Conservation (phyloP, 2,329 filamentous ascomycete species). For the Xylaria multiplex region DNA sequence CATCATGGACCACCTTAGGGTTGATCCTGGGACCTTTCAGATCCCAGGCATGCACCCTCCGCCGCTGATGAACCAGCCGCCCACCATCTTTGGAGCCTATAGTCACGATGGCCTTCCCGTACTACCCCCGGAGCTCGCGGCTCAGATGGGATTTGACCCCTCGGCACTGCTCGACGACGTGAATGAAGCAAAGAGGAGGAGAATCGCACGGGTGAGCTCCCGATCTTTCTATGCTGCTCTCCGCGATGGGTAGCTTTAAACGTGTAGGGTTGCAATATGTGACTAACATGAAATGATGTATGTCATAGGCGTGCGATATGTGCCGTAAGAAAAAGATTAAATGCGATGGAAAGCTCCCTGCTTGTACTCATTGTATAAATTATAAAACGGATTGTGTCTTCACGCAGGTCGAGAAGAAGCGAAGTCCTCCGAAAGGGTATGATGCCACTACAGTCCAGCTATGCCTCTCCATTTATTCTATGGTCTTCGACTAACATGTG, state of each 20-base stretch:
- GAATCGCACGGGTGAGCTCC: slow-evolving; percentile 81
- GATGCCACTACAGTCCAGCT: slow-evolving; percentile 39
- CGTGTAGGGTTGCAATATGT: not conserved
- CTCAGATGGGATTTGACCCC: slow-evolving; percentile 70
- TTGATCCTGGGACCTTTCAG: slow-evolving; percentile 60
- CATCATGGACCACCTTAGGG: slow-evolving; percentile 61
- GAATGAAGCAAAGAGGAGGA: slow-evolving; percentile 86
- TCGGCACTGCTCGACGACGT: slow-evolving; percentile 69
- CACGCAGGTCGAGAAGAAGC: slow-evolving; percentile 98
- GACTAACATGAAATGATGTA: slow-evolving; percentile 25
- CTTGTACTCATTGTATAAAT: slow-evolving; percentile 95
- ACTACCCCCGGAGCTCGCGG: slow-evolving; percentile 65
- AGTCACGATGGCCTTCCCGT: slow-evolving; percentile 68
- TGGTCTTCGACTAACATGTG: slow-evolving; percentile 12
- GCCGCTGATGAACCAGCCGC: slow-evolving; percentile 72
- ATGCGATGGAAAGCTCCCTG: slow-evolving; percentile 94
- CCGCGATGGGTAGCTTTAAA: slow-evolving; percentile 7
- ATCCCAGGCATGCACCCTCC: slow-evolving; percentile 66
- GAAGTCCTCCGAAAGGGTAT: slow-evolving; percentile 95
- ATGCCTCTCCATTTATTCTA: not conserved
- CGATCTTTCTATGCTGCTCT: slow-evolving; percentile 1
- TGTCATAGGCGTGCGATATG: slow-evolving; percentile 85
- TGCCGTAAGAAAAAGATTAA: slow-evolving; percentile 77
- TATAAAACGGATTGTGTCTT: slow-evolving; percentile 99
- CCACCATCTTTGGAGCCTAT: slow-evolving; percentile 75